phyloP scores from a whole-genome alignment of 768 basidiomycete genomes.

The Pleurotus pulmonarius region DNA sequence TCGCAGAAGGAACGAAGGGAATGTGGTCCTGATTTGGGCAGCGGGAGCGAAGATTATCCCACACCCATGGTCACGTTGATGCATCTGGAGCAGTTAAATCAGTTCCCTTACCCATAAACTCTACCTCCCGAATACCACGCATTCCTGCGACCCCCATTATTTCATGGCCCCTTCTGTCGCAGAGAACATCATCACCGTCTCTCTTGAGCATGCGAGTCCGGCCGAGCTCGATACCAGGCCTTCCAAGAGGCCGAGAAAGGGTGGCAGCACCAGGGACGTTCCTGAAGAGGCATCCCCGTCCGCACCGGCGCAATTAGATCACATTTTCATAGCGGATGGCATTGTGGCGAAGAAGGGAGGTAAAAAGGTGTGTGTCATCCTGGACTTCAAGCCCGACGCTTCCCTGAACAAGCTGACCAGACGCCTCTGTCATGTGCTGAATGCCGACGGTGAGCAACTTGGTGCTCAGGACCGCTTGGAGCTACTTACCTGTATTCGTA shows the following conservation, averaged over 20 bases:
- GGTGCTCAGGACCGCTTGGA: not conserved
- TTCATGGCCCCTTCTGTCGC: slow-evolving; percentile 16
- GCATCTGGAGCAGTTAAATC: slow-evolving; percentile 8
- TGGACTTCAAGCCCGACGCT: not conserved
- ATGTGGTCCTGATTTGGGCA: not conserved
- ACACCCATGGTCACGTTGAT: slow-evolving; percentile 8
- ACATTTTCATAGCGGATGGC: slow-evolving; percentile 50
- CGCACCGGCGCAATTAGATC: slow-evolving; percentile 34
- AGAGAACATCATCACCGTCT: slow-evolving; percentile 8
- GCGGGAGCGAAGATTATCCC: slow-evolving; percentile 2
- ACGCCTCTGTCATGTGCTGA: slow-evolving; percentile 60
- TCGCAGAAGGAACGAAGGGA: slow-evolving; percentile 4
- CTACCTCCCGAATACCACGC: slow-evolving; percentile 28
- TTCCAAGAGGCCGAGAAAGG: slow-evolving; percentile 45
- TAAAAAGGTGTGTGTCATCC: slow-evolving; percentile 37
- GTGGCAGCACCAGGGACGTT: slow-evolving; percentile 14
- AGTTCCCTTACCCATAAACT: slow-evolving; percentile 25
- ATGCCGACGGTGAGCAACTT: slow-evolving; percentile 47
- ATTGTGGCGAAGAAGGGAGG: slow-evolving; percentile 40
- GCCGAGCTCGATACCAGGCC: slow-evolving; percentile 25
- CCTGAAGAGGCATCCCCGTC: slow-evolving; percentile 22
- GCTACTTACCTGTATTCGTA: slow-evolving; percentile 14
- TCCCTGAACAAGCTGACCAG: slow-evolving; percentile 19
- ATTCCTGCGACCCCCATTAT: slow-evolving; percentile 19
- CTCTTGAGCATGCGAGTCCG: slow-evolving; percentile 8